Base-by-base conservation (phyloP, 257 asterid genomes). In the Sherardia arvensis region DNA sequence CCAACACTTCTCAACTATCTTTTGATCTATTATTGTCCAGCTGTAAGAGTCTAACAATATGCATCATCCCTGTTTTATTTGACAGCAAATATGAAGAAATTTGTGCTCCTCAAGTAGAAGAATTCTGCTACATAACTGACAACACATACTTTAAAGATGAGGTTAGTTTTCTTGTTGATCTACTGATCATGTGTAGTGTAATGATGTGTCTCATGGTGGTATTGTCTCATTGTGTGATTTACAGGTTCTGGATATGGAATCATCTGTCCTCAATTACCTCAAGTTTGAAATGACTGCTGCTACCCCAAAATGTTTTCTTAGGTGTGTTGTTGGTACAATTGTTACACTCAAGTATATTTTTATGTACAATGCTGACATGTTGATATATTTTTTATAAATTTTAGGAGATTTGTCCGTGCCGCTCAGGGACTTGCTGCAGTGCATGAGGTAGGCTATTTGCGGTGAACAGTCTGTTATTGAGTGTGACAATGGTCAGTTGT, bases 261-360 rank as follows among this genome's bases (percentile, higher is more conserved):
- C 94, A 66, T 64, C 77, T 53, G 95, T 87, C 32, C 74, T 84
- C 72, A 84, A 81, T 67, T 83, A 78, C 85, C 72, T 93, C 61
- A 93, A 90, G 81, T 93, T 93, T 53, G 99, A 89, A 78, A 84
- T 90, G 96, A 87, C 97, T 38, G 94, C 97, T 18, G 82, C 96
- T 38, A 85, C 95, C 17, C 38, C 79, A 7, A 89, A 89, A 85
- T 87, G 99, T 75, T 89, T 89, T 69, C 71, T 92, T 76, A 87
- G 96, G 98, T 85, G 53, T 71, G 51, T 43, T 43, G 51, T 38
- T 38, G 17, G 30, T 26, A 64, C 57, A 64, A 11, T 32, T 54
- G 61, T 54, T 15, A 29, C 64, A 14, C 12, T n/a, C 22, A 38
- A 20, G 8, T 1, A 27, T 54, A 56, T 30, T 61, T 25, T 2